phyloP scores from a whole-genome alignment of 1,284 basidiomycete genomes.

The Macrocybe sp. region DNA sequence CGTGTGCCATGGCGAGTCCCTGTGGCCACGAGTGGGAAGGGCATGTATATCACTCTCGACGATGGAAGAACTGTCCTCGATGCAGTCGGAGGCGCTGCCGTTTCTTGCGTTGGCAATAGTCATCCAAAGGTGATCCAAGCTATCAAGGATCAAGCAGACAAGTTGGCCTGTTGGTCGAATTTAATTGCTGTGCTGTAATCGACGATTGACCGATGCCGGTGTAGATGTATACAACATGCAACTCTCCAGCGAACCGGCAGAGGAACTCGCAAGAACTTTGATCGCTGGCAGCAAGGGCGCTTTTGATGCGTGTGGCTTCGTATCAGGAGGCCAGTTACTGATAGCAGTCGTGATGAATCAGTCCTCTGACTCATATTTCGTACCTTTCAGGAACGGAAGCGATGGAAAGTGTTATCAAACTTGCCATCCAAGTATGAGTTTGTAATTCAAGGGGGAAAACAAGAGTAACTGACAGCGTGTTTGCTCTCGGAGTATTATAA shows the following conservation, averaged over 20 bases:
- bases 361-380: background rate
- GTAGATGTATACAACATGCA: slow-evolving; percentile 82
- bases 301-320: slow-evolving; percentile 64
- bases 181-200: background rate
- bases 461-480: slow-evolving; percentile 6
- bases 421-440: slow-evolving; percentile 60
- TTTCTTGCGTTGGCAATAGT: slow-evolving; percentile 71
- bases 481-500: slow-evolving; percentile 50
- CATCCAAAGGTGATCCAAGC: slow-evolving; percentile 68
- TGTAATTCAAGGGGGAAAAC: too few relatives aligned
- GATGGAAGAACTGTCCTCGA: slow-evolving; percentile 67
- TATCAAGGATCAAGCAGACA: slow-evolving; percentile 73
- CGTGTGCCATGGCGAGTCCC: slow-evolving; percentile 68
- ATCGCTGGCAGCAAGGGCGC: slow-evolving; percentile 64
- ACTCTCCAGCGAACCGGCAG: slow-evolving; percentile 71
- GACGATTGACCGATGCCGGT: slow-evolving; percentile 2
- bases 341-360: background rate
- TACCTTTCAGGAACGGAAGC: slow-evolving; percentile 70
- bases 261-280: slow-evolving; percentile 64
- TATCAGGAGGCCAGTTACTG: slow-evolving; percentile 56
- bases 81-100: slow-evolving; percentile 81
- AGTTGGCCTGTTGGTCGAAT: slow-evolving; percentile 56
- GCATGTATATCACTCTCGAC: slow-evolving; percentile 65
- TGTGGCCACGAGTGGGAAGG: slow-evolving; percentile 57
- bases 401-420: slow-evolving; percentile 78